Conservation (phyloP, 352 stramenopile species). For the Phytophthora europaea region DNA sequence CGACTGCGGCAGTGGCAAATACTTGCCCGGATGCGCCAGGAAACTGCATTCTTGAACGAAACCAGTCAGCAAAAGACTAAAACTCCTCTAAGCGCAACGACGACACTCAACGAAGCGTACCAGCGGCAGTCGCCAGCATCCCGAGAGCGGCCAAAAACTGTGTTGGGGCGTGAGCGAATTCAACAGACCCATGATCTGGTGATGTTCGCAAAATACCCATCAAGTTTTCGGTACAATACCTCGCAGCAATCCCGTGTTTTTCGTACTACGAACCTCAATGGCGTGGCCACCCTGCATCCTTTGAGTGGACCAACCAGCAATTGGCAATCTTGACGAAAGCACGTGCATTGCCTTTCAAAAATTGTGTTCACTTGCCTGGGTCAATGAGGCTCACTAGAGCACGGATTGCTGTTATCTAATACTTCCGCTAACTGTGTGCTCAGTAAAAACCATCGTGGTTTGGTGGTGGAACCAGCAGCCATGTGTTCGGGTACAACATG, state of each 20-base stretch:
- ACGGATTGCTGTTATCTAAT: slow-evolving; percentile 24
- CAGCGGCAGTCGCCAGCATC: slow-evolving; percentile 19
- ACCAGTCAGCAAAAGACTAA: slow-evolving; percentile 30
- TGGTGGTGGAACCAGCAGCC: slow-evolving; percentile 31
- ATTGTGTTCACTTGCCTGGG: background rate
- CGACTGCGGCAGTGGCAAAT: slow-evolving; percentile 29
- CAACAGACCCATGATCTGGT: slow-evolving; percentile 14
- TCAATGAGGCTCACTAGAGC: background rate
- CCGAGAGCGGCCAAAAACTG: slow-evolving; percentile 21
- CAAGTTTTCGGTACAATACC: slow-evolving; percentile 16
- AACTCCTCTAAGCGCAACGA: slow-evolving; percentile 8
- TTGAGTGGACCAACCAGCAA: background rate
- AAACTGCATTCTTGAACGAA: slow-evolving; percentile 29
- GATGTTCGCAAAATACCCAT: slow-evolving; percentile 9
- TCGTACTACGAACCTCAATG: slow-evolving; percentile 6
- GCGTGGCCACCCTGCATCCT: background rate
- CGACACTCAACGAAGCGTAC: slow-evolving; percentile 32
- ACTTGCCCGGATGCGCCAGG: slow-evolving; percentile 33
- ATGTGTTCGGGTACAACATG: slow-evolving; percentile 52
- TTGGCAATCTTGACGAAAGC: slow-evolving; percentile 1
- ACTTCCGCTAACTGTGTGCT: slow-evolving; percentile 64
- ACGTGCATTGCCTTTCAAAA: background rate
- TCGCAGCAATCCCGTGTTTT: background rate
- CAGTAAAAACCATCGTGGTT: slow-evolving; percentile 52
- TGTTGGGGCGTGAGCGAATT: slow-evolving; percentile 11